Base-by-base conservation (phyloP, 352 stramenopile species). In the Pilasporangium apinafurcum region DNA sequence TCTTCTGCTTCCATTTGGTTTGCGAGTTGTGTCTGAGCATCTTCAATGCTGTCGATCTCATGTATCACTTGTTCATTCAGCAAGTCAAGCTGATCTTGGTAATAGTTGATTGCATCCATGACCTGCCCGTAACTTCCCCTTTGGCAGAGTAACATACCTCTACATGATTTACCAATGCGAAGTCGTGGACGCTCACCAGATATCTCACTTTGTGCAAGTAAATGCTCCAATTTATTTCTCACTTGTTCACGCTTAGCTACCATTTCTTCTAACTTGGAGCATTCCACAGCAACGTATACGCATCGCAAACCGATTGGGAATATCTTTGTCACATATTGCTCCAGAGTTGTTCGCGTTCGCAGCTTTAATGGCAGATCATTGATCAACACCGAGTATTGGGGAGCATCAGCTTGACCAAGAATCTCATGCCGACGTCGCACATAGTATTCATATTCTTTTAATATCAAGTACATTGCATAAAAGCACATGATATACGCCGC, bases 371-470 rank as follows among this genome's bases (percentile, higher is more conserved):
- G 77, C 0, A 92, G 48, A 36, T 92, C 74, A 29, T 76, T 74
- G 6, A 92, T 51, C n/a, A 92, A 53, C 20, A 92, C 62, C 8
- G 72, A 78, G 59, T 92, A 92, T 56, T 85, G 74, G 14, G 73
- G 56, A 20, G 74, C 59, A 28, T 85, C 72, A 33, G 65, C 58
- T 29, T 56, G 62, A 2, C 62, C 54, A 4, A 92, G 48, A 20
- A 86, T 51, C 47, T 82, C 44, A 52, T 92, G 80, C 9, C 80
- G 80, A 22, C 51, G 69, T 21, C 14, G 24, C 2, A 85, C 55
- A 44, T 92, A 92, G 30, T 76, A 25, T 43, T 62, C 56, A 50
- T 88, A 92, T 48, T 92, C 80, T 29, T 55, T 43, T 2, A 79
- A 37, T 18, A 92, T 38, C 37, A 89, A 44, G 3, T 51, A 65